These are phyloP conservation scores for cucumber (Cucumis sativus) DNA, from an alignment of 306 rosid genomes.

Conservation along the genomic window Cucumber_9930_V3 NC_026656.2:23375001-23375500, in stretches of 20 bases:
- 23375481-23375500: conserved; percentile 50
- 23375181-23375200: conserved; percentile 45
- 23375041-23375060: conserved; percentile 60
- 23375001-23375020: conserved; percentile 83
- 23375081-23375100: conserved; percentile 60
- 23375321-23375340: conserved; percentile 41
- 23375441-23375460: conserved; percentile 78
- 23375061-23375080: conserved; percentile 53
- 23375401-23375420: conserved; percentile 76
- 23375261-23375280: conserved; percentile 62
- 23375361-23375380: conserved; percentile 22
- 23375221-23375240: conserved; percentile 47
- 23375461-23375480: conserved; percentile 72
- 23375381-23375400: conserved; percentile 35
- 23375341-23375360: conserved; percentile 36
- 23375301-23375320: conserved; percentile 78
- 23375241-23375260: conserved; percentile 53
- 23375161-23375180: conserved; percentile 43
- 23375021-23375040: conserved; percentile 81
- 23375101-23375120: conserved; percentile 36
- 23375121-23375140: conserved; percentile 41
- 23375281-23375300: conserved; percentile 39
- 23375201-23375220: conserved; percentile 55
- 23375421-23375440: conserved; percentile 70
- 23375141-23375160: conserved; percentile 53